Conservation (phyloP, 1,284 basidiomycete genomes). For the Phylloporus sp. region DNA sequence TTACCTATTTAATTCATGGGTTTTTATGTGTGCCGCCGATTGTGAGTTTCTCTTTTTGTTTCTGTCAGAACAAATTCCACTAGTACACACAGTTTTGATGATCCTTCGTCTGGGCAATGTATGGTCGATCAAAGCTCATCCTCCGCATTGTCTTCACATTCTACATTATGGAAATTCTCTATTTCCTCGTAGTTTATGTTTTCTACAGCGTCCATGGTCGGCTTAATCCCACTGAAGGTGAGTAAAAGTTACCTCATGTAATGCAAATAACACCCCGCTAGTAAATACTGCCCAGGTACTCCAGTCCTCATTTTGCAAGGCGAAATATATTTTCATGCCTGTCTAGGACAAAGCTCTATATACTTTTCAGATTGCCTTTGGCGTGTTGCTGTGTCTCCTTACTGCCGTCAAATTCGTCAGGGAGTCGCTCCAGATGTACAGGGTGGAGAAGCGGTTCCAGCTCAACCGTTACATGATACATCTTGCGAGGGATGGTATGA, state of each 20-base stretch:
- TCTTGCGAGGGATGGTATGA: background rate
- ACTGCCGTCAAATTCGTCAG: background rate
- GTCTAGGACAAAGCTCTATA: background rate
- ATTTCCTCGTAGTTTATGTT: background rate
- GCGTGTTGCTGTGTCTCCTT: background rate
- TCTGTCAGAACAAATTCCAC: background rate
- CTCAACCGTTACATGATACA: constrained; percentile 3
- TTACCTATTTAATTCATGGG: no score
- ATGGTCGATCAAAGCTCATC: background rate
- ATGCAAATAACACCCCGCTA: background rate
- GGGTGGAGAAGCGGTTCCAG: background rate
- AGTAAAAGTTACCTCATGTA: background rate
- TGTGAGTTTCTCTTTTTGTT: background rate
- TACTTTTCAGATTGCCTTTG: background rate
- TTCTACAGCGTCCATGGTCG: background rate
- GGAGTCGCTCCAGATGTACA: constrained; percentile 1
- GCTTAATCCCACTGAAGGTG: background rate
- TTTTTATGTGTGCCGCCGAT: no score
- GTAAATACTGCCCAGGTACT: background rate
- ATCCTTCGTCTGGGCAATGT: constrained; percentile 1
- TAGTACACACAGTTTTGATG: background rate
- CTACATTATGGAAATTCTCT: background rate
- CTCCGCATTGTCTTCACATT: background rate
- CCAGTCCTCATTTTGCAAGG: background rate
- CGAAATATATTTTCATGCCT: background rate